Evolutionary conservation across 441 rosid species (phyloP).

Genomic region (Gossypium davidsonii): DNA sequence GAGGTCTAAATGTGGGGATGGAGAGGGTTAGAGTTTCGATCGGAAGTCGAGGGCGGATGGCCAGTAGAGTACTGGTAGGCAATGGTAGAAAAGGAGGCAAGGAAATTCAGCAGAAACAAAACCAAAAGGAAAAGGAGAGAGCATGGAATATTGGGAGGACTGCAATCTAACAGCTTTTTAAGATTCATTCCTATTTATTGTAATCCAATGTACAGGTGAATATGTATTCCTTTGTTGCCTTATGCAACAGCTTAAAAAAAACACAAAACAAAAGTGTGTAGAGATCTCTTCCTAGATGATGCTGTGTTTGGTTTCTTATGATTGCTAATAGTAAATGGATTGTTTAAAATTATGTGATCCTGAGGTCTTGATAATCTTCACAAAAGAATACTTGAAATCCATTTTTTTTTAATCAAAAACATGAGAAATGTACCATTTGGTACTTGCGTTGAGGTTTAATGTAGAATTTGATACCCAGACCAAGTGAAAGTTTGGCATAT

Average conservation of each 20-base stretch:
- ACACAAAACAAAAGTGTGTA: slow-evolving; percentile 2
- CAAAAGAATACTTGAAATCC: neutral
- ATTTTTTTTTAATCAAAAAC: too few relatives aligned
- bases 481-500: too few relatives aligned
- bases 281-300: slow-evolving; percentile 16
- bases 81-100: slow-evolving; percentile 49
- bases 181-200: neutral
- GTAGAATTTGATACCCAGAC: too few relatives aligned
- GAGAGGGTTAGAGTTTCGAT: slow-evolving; percentile 82
- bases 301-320: neutral
- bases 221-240: neutral
- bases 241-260: neutral
- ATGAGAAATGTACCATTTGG: too few relatives aligned
- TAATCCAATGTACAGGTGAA: neutral
- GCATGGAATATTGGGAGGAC: slow-evolving; percentile 53
- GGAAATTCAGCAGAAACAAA: slow-evolving; percentile 47
- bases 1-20: slow-evolving; percentile 76
- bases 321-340: neutral
- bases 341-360: neutral
- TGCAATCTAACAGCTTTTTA: slow-evolving; percentile 12
- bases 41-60: slow-evolving; percentile 76
- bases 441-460: too few relatives aligned
- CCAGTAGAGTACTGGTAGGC: slow-evolving; percentile 48
- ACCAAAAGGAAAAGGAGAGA: slow-evolving; percentile 68
- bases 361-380: neutral